Evolutionary conservation across 1,139 yeast species (phyloP), one percentile per base, ranked within the genome.

Genomic region (Geotrichum cucujoidarum): DNA sequence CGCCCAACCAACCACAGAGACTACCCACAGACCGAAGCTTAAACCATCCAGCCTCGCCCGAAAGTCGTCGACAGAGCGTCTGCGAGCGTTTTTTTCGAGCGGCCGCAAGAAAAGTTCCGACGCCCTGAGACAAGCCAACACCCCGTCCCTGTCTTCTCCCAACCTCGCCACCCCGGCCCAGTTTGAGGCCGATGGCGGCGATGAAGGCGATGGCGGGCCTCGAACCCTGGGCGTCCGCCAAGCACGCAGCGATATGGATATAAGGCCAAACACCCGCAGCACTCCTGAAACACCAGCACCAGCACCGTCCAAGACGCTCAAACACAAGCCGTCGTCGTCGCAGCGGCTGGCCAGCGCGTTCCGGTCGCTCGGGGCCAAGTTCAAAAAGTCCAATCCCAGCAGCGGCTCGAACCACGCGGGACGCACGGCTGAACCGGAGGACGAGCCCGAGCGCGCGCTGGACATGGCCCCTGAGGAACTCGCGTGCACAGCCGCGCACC

Each of bases 271-370:
- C 10, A 25, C 10, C 29, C 16, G 14, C 11, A 30, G 14, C 6
- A 30, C 14, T 7, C 7, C 29, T 7, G 10, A n/a, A 30, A 30
- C n/a, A 11, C 32, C 32, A 30, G 14, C 32, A 11, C n/a, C 32
- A 30, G 14, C 32, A 16, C n/a, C 32, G 14, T 22, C 41, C 41
- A 14, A n/a, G 27, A 20, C 39, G 10, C 21, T 42, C 22, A 42
- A 42, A 24, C 45, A 40, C 22, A 42, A 42, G 14, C 17, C 29
- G 22, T 42, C 45, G 2, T 16, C 45, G 10, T 16, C 22, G 3
- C 24, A 33, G 33, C 45, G 35, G 8, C 29, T 42, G 11, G 32
- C 22, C 2, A 18, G 21, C 14, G 45, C 39, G 7, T 42, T 42
- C 24, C 24, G 25, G 18, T 30, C 17, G 8, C 13, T 42, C 3